phyloP scores from a whole-genome alignment of 352 stramenopile genomes.

The Pythium chondricola region DNA sequence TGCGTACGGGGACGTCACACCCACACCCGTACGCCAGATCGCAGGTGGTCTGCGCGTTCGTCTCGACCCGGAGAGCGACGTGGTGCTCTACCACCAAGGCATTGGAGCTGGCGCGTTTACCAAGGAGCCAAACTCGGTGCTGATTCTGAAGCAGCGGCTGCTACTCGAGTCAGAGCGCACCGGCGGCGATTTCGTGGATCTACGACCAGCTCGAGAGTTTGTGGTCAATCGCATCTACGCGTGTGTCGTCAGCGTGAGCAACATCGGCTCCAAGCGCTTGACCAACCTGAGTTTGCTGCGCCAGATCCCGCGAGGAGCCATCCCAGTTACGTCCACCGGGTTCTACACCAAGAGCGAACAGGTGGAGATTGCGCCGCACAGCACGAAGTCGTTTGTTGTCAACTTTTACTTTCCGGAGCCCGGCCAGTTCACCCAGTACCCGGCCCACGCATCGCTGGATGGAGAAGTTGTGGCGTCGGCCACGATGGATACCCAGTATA shows the following conservation, averaged over 20 bases:
- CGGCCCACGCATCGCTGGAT: conserved; percentile 34
- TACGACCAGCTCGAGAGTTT: conserved; percentile 28
- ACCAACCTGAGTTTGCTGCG: conserved; percentile 42
- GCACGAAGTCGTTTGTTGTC: conserved; percentile 31
- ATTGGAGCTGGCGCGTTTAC: conserved; percentile 21
- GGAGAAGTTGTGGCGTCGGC: conserved; percentile 34
- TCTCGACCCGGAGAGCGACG: conserved; percentile 2
- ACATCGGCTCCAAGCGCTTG: conserved; percentile 30
- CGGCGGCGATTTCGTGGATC: conserved; percentile 4
- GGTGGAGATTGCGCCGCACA: conserved; percentile 28
- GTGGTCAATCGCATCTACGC: conserved; percentile 44
- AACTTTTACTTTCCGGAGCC: conserved; percentile 55
- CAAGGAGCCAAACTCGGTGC: conserved; percentile 23
- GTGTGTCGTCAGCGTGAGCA: conserved; percentile 47
- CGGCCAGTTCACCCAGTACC: conserved; percentile 45
- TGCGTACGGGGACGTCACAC: conserved; percentile 7
- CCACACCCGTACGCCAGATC: conserved; percentile 14
- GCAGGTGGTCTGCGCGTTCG: conserved; percentile 8
- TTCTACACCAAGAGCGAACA: conserved; percentile 51
- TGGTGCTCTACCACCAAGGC: conserved; percentile 50
- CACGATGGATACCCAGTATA: conserved; percentile 7
- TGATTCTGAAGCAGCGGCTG: conserved; percentile 51
- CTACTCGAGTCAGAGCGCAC: conserved; percentile 9
- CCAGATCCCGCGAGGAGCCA: conserved; percentile 53
- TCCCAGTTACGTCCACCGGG: conserved; percentile 29